phyloP scores from a whole-genome alignment of 2,329 filamentous ascomycete species.

The Aspergillus thermomutatus region DNA sequence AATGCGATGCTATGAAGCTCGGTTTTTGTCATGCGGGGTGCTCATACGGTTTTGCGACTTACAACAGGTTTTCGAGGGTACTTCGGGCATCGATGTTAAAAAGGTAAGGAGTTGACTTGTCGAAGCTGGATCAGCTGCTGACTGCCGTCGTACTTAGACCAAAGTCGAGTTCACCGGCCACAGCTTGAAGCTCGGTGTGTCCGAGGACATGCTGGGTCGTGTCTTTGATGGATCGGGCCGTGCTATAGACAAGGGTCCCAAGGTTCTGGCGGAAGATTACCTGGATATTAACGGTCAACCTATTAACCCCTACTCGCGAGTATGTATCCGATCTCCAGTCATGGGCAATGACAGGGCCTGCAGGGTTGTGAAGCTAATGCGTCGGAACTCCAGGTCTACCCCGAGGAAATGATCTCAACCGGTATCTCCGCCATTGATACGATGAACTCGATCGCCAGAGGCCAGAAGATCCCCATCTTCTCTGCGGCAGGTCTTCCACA shows the following conservation, averaged over 20 bases:
- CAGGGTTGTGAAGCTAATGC: slow-evolving; percentile 12
- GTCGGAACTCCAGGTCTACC: slow-evolving; percentile 68
- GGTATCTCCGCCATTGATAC: slow-evolving; percentile 99
- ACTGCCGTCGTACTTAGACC: slow-evolving; percentile 55
- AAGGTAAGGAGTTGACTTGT: slow-evolving; percentile 58
- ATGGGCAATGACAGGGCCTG: background rate
- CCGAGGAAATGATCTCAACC: slow-evolving; percentile 99
- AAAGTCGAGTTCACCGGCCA: slow-evolving; percentile 96
- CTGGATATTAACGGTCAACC: slow-evolving; percentile 98
- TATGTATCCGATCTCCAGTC: slow-evolving; percentile 39
- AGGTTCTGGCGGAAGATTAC: slow-evolving; percentile 96
- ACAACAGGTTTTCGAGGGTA: slow-evolving; percentile 89
- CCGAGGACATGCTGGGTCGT: slow-evolving; percentile 98
- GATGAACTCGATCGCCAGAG: slow-evolving; percentile 97
- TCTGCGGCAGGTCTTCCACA: slow-evolving; percentile 96
- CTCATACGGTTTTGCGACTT: slow-evolving; percentile 23
- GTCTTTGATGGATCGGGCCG: slow-evolving; percentile 98
- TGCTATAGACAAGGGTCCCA: slow-evolving; percentile 97
- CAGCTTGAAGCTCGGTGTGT: slow-evolving; percentile 97
- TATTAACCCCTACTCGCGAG: slow-evolving; percentile 96
- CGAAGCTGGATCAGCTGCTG: slow-evolving; percentile 14
- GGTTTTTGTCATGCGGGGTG: slow-evolving; percentile 6
- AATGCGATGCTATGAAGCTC: slow-evolving; percentile 5
- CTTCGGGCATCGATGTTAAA: slow-evolving; percentile 96
- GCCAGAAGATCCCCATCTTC: slow-evolving; percentile 99